Evolutionary conservation across 169 alveolate genomes (phyloP).

Genomic region (Plasmodium gallinaceum): DNA sequence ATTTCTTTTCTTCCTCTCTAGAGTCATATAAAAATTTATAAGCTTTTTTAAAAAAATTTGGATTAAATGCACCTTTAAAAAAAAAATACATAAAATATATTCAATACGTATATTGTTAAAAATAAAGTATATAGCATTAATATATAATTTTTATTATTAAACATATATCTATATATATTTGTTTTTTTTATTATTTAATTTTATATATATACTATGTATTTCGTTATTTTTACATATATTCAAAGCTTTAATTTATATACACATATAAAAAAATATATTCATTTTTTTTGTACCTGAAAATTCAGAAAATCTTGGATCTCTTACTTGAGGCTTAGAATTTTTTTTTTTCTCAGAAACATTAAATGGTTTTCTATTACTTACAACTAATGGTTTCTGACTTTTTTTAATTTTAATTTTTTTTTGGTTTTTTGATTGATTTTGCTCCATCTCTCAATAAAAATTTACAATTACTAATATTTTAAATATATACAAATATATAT

Average conservation of each 20-base stretch:
- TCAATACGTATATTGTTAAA: not conserved
- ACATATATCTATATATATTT: too few relatives aligned
- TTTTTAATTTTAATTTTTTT: constrained; percentile 56
- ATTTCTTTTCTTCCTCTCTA: constrained; percentile 55
- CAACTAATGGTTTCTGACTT: constrained; percentile 47
- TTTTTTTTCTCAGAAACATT: constrained; percentile 49
- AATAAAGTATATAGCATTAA: too few relatives aligned
- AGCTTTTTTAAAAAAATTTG: constrained; percentile 56
- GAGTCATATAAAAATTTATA: constrained; percentile 45
- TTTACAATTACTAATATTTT: not conserved
- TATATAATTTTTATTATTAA: too few relatives aligned
- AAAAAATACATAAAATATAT: not conserved
- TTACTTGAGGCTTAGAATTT: constrained; percentile 32
- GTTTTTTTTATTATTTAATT: not conserved
- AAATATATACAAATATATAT: not conserved
- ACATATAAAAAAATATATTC: not conserved
- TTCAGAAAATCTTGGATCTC: constrained; percentile 64
- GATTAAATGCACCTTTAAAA: constrained; percentile 39
- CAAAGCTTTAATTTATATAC: not conserved
- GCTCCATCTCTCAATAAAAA: not conserved
- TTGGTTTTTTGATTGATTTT: not conserved
- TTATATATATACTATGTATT: not conserved
- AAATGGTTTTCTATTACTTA: constrained; percentile 62
- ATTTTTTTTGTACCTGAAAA: constrained; percentile 35
- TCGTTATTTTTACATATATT: not conserved